These are phyloP conservation scores for Rubia tinctorum DNA, from an alignment of 305 asterid species.

Conservation along the genomic window DNA sequence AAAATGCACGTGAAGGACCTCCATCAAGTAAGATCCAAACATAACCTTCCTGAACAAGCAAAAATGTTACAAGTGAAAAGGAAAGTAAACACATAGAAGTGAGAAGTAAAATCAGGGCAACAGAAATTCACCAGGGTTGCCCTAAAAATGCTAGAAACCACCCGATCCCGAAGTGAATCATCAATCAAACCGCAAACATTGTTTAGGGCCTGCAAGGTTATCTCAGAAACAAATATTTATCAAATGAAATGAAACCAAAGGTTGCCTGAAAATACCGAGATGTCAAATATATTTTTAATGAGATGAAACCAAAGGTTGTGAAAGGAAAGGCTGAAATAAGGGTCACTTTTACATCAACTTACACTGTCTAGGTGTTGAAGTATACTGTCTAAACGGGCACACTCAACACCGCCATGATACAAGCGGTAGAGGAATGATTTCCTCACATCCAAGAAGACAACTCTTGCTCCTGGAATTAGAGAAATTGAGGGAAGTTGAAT, in stretches of 20 bases:
- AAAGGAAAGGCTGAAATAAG: background rate
- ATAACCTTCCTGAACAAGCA: conserved; percentile 76
- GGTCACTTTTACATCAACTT: conserved; percentile 21
- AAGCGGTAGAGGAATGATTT: conserved; percentile 63
- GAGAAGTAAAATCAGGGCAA: conserved; percentile 18
- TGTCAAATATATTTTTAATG: conserved; percentile 1
- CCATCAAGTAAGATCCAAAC: conserved; percentile 95
- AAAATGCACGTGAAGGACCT: conserved; percentile 91
- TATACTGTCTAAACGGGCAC: conserved; percentile 72
- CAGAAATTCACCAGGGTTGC: conserved; percentile 62
- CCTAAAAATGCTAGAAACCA: conserved; percentile 80
- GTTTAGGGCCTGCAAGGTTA: conserved; percentile 68
- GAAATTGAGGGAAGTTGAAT: conserved; percentile 12
- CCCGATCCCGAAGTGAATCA: conserved; percentile 70
- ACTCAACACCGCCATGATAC: conserved; percentile 73
- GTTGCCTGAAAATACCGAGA: conserved; percentile 1
- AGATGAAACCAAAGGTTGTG: conserved; percentile 9
- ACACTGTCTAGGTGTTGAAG: conserved; percentile 79
- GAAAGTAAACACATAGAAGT: background rate
- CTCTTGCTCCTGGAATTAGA: conserved; percentile 60
- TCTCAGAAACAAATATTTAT: conserved; percentile 13
- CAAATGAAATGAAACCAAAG: conserved; percentile 11
- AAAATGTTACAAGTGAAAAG: conserved; percentile 15
- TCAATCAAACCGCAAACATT: conserved; percentile 71
- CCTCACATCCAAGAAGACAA: conserved; percentile 95